phyloP scores from a whole-genome alignment of 768 basidiomycete genomes.

The Boletus rufocinnamomeus region DNA sequence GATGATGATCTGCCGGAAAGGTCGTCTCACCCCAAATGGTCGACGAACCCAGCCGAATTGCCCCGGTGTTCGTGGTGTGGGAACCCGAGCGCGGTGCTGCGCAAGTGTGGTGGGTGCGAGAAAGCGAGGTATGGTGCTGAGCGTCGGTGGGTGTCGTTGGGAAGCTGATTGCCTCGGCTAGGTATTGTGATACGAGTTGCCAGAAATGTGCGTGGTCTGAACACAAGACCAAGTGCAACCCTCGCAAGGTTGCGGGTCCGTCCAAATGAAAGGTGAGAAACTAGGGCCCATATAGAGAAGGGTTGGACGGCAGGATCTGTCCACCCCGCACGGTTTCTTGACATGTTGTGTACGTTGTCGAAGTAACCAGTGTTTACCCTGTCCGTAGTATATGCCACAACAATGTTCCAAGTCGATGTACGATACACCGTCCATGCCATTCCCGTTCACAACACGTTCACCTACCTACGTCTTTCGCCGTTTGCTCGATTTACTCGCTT shows the following conservation, averaged over 20 bases:
- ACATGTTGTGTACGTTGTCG: neutral
- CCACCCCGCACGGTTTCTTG: neutral
- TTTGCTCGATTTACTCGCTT: conserved; percentile 57
- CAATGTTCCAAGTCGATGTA: conserved; percentile 11
- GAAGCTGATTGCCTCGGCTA: conserved; percentile 1
- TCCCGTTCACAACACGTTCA: neutral
- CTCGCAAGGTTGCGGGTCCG: conserved; percentile 1
- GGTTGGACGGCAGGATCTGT: conserved; percentile 2
- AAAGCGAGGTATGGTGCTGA: conserved; percentile 37
- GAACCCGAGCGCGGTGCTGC: conserved; percentile 59
- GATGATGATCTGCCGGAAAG: conserved; percentile 32
- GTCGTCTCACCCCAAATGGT: conserved; percentile 47
- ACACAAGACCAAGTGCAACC: conserved; percentile 15
- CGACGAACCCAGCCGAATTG: conserved; percentile 49
- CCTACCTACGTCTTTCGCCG: conserved; percentile 37
- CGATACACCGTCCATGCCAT: neutral
- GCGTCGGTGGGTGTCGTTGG: neutral
- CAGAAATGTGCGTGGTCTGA: conserved; percentile 21
- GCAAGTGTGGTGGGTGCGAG: conserved; percentile 51
- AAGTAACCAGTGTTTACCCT: neutral
- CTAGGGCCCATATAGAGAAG: neutral
- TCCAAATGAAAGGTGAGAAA: neutral
- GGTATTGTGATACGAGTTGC: conserved; percentile 19
- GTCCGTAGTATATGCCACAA: conserved; percentile 1
- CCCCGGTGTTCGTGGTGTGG: conserved; percentile 66